A percentile compares a stretch with the other conserved stretches of the same genome.
Conservation (phyloP, 2,329 filamentous ascomycete species). For the Alternaria novae-zelandiae region DNA sequence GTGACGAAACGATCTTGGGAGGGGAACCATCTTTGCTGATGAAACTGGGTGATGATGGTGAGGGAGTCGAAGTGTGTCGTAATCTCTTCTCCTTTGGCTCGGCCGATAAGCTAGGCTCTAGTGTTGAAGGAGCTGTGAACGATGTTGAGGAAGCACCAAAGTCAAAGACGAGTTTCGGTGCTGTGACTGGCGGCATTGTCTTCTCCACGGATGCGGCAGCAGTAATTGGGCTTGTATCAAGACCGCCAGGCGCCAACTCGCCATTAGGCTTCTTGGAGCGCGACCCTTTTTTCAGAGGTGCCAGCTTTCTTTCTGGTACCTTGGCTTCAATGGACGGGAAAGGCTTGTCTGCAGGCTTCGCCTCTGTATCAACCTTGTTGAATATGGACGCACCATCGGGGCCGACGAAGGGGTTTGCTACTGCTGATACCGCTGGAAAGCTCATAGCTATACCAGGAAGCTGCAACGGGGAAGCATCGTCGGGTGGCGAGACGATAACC, state of each 20-base stretch:
- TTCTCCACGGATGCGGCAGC: not conserved
- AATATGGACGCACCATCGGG: not conserved
- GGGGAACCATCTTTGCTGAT: not conserved
- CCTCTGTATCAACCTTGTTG: not conserved
- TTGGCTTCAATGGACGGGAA: not conserved
- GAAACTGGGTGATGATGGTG: not conserved
- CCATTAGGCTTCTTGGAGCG: not conserved
- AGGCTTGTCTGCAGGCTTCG: not conserved
- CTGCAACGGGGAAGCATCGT: not conserved
- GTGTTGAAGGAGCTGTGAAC: not conserved
- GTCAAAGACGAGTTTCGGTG: not conserved
- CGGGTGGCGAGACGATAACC: not conserved
- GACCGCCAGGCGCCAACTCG: not conserved
- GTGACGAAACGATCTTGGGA: not conserved
- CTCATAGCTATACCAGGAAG: not conserved
- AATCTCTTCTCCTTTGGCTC: not conserved
- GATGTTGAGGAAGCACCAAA: not conserved
- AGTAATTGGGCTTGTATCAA: not conserved
- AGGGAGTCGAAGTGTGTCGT: not conserved
- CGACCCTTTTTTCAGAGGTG: not conserved
- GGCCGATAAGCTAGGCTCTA: not conserved
- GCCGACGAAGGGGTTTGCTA: not conserved
- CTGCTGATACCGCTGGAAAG: not conserved
- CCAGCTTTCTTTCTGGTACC: not conserved
- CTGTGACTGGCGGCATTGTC: rapidly evolving